Base-by-base conservation (phyloP, 208 protist species). In the Leishmania amazonensis region DNA sequence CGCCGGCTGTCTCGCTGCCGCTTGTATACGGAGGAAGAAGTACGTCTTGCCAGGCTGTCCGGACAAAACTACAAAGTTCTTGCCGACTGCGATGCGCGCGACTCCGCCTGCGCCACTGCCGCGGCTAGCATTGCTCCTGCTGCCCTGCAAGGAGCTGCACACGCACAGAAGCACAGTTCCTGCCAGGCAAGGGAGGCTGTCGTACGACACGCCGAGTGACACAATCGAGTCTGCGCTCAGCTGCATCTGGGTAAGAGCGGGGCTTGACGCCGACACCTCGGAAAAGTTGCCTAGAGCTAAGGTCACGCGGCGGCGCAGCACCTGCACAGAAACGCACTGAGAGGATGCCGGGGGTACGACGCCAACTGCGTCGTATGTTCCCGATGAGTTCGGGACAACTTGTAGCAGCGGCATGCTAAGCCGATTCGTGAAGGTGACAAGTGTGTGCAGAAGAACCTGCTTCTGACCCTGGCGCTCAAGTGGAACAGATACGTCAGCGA, bases 151-250 rank as follows among this genome's bases (percentile, higher is more conserved):
- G 35, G 42, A 76, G n/a, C 54, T 75, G 40, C 88, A 88, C 17
- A 91, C 72, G 76, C 93, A 89, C 0, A 96, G 82, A 51, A 95
- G 86, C 1, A 84, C 88, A 21, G 90, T 79, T 17, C 85, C 81
- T 19, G 86, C 78, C 7, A 95, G 77, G 49, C 84, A 81, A 0
- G 91, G 89, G 21, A 96, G 79, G 53, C 81, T 85, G 75, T 95
- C 90, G 72, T 94, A 95, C 35, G 83, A 84, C n/a, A 95, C 78
- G 54, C 93, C 93, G 8, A 95, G 81, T 11, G 86, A 64, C 81
- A 86, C 54, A 0, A 81, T 62, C 5, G 72, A 38, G 24, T 78
- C 73, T 7, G 70, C 75, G 19, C 67, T 4, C n/a, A 82, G 40
- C 38, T 19, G 5, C 31, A 65, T 47, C 42, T 53, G 53, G 9